A percentile compares a stretch with the other conserved stretches of the same genome.
Conservation (phyloP, 2,329 filamentous ascomycete species). For the Colletotrichum tropicale region DNA sequence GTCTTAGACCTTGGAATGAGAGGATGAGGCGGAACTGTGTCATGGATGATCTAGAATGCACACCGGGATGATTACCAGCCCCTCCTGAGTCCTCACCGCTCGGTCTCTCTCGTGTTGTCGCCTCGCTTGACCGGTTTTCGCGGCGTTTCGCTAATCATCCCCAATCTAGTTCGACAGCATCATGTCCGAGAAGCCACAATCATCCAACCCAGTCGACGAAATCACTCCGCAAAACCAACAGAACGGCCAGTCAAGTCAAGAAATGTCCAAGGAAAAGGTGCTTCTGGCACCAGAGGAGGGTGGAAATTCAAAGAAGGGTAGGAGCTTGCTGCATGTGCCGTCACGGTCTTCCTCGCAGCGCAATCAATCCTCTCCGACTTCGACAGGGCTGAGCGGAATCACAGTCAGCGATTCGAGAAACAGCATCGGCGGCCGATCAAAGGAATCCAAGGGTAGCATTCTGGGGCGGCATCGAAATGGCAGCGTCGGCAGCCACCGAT, state of each 20-base stretch:
- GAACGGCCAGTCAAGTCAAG: conserved; percentile 32
- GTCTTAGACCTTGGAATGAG: conserved; percentile 22
- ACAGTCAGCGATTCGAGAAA: conserved; percentile 64
- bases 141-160: conserved; percentile 3
- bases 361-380: conserved; percentile 63
- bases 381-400: conserved; percentile 64
- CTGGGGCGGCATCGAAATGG: conserved; percentile 67
- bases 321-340: conserved; percentile 60
- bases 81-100: conserved; percentile 10
- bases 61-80: neutral
- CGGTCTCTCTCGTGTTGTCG: neutral
- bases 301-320: conserved; percentile 51
- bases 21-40: conserved; percentile 6
- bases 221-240: conserved; percentile 28
- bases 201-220: conserved; percentile 30
- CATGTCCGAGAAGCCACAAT: conserved; percentile 36
- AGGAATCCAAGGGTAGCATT: conserved; percentile 69
- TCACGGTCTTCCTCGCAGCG: conserved; percentile 68
- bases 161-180: conserved; percentile 6
- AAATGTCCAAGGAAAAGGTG: conserved; percentile 49
- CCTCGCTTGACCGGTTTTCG: neutral
- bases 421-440: conserved; percentile 68
- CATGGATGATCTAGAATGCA: conserved; percentile 4
- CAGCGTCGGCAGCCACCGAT: conserved; percentile 70
- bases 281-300: conserved; percentile 45